phyloP scores from a whole-genome alignment of 768 basidiomycete species.

The Phanerochaete carnosa region DNA sequence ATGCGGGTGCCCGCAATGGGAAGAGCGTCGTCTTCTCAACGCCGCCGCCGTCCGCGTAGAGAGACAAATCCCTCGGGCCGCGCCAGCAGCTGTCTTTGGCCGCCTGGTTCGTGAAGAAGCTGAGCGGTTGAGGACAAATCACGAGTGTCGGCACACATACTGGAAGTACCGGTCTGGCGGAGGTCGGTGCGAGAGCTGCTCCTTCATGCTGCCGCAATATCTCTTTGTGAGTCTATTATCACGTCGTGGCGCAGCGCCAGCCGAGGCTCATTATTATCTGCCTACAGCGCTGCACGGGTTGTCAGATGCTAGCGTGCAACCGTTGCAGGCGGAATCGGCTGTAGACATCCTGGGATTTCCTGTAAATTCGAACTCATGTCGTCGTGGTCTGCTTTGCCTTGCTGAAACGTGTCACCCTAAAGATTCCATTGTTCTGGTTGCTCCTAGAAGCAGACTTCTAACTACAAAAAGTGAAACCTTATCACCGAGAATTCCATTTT shows the following conservation, averaged over 20 bases:
- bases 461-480: not conserved
- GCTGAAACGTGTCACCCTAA: no score
- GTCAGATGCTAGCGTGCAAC: conserved; percentile 33
- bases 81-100: not conserved
- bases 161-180: conserved; percentile 46
- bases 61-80: conserved; percentile 17
- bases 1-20: conserved; percentile 63
- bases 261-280: not conserved
- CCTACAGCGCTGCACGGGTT: conserved; percentile 30
- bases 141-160: conserved; percentile 44
- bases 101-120: conserved; percentile 28
- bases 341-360: no score
- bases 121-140: conserved; percentile 44
- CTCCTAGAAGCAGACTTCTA: not conserved
- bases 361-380: no score
- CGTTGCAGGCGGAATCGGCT: conserved; percentile 36
- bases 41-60: conserved; percentile 47
- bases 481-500: not conserved
- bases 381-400: no score
- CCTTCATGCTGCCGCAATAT: conserved; percentile 35
- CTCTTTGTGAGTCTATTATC: conserved; percentile 41
- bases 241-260: not conserved
- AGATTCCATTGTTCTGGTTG: not conserved
- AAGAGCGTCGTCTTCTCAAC: conserved; percentile 42
- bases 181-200: conserved; percentile 46